phyloP scores from a whole-genome alignment of 2,329 filamentous ascomycete genomes.

The Rhynchosporium graminicola region DNA sequence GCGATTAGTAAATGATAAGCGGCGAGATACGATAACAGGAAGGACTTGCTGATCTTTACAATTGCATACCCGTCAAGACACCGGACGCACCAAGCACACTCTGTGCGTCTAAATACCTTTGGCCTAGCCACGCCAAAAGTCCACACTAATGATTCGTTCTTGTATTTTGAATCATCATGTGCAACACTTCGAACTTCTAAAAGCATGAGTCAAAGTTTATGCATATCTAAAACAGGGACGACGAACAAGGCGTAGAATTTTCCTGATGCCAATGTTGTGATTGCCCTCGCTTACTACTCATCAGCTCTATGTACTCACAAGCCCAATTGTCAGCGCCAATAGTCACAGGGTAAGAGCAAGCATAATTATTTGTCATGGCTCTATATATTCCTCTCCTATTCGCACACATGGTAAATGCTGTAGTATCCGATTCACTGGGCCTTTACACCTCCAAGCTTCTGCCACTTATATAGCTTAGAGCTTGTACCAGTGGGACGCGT shows the following conservation, averaged over 20 bases:
- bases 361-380: background rate
- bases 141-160: too few relatives aligned
- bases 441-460: background rate
- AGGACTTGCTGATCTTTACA: too few relatives aligned
- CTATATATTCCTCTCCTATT: background rate
- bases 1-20: too few relatives aligned
- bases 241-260: background rate
- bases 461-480: background rate
- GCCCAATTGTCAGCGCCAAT: background rate
- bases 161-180: background rate
- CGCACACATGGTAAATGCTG: background rate
- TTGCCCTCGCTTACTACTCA: conserved; percentile 2
- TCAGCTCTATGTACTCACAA: background rate
- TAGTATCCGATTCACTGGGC: background rate
- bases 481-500: background rate
- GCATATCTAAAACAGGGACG: background rate
- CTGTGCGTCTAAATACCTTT: too few relatives aligned
- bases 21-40: too few relatives aligned
- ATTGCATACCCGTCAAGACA: too few relatives aligned
- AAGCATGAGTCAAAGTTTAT: background rate
- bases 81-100: too few relatives aligned
- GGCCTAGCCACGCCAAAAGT: too few relatives aligned
- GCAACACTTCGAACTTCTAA: background rate
- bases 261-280: background rate
- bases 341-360: background rate